A percentile compares a stretch with the other conserved stretches of the same genome.
Evolutionary conservation across 2,329 filamentous ascomycete species (phyloP).

Genomic region (Calonectria hawksworthii): DNA sequence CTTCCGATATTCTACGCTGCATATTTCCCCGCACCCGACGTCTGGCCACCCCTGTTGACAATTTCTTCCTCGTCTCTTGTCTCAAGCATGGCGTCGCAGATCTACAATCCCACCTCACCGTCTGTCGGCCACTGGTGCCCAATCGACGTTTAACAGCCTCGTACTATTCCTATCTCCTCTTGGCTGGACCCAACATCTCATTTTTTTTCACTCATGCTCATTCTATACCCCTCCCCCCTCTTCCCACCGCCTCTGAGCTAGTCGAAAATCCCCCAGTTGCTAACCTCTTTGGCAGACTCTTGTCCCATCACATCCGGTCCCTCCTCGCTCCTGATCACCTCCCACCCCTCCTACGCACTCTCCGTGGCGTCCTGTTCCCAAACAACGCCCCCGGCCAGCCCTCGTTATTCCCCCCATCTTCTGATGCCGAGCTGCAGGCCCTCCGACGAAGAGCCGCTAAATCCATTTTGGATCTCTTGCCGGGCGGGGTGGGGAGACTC

Average conservation of each 20-base stretch:
- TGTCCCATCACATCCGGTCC: constrained; percentile 70
- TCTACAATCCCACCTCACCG: constrained; percentile 37
- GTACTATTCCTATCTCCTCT: constrained; percentile 34
- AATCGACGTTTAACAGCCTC: constrained; percentile 39
- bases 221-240: constrained; percentile 36
- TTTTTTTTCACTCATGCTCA: not conserved
- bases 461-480: constrained; percentile 65
- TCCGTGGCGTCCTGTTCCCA: constrained; percentile 87
- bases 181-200: constrained; percentile 26
- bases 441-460: constrained; percentile 78
- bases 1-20: constrained; percentile 26
- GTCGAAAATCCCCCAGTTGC: constrained; percentile 36
- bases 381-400: constrained; percentile 81
- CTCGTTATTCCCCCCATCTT: constrained; percentile 71
- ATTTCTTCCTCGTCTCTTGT: constrained; percentile 27
- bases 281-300: constrained; percentile 61
- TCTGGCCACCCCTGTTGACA: constrained; percentile 29
- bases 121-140: constrained; percentile 30
- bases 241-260: constrained; percentile 31
- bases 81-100: constrained; percentile 31
- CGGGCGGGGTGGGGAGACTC: constrained; percentile 61
- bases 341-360: constrained; percentile 76
- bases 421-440: constrained; percentile 69
- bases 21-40: constrained; percentile 42
- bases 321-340: constrained; percentile 75